These are phyloP conservation scores for Helicostylum pulchrum DNA, from an alignment of 192 early-diverging fungal species.

Conservation along the genomic window DNA sequence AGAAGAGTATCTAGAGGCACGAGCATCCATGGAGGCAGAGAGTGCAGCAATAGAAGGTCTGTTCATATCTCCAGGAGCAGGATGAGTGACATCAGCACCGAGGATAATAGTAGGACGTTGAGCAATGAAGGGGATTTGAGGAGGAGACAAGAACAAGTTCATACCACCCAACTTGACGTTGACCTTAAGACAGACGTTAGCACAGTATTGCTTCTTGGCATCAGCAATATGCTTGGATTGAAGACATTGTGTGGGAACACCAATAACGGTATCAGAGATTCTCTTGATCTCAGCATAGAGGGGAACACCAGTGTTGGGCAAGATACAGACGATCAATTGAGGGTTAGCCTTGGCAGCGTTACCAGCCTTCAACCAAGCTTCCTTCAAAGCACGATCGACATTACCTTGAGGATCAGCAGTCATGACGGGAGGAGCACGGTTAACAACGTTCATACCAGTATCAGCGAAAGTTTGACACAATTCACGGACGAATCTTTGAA, in stretches of 20 bases:
- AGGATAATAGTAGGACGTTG: conserved; percentile 76
- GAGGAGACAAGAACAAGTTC: conserved; percentile 64
- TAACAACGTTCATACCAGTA: conserved; percentile 60
- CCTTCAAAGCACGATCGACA: conserved; percentile 64
- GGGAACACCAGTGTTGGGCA: conserved; percentile 76
- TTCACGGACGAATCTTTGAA: conserved; percentile 73
- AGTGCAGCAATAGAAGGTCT: conserved; percentile 77
- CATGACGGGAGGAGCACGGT: conserved; percentile 41
- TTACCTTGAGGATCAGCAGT: conserved; percentile 58
- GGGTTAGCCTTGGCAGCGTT: conserved; percentile 61
- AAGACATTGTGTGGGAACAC: conserved; percentile 88
- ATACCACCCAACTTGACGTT: conserved; percentile 92
- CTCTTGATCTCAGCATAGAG: conserved; percentile 87
- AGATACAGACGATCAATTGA: conserved; percentile 79
- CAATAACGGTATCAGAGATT: conserved; percentile 82
- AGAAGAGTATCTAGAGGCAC: conserved; percentile 60
- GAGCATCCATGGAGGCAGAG: conserved; percentile 63
- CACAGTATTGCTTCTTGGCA: conserved; percentile 87
- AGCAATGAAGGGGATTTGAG: conserved; percentile 68
- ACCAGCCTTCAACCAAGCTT: conserved; percentile 67
- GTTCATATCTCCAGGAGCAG: conserved; percentile 60
- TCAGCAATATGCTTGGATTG: conserved; percentile 73
- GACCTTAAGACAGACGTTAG: conserved; percentile 91
- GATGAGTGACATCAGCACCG: conserved; percentile 89
- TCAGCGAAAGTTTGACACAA: conserved; percentile 56